A percentile compares a stretch with the other conserved stretches of the same genome.
Conservation (phyloP, 2,329 filamentous ascomycete genomes). For the Boeremia exigua region DNA sequence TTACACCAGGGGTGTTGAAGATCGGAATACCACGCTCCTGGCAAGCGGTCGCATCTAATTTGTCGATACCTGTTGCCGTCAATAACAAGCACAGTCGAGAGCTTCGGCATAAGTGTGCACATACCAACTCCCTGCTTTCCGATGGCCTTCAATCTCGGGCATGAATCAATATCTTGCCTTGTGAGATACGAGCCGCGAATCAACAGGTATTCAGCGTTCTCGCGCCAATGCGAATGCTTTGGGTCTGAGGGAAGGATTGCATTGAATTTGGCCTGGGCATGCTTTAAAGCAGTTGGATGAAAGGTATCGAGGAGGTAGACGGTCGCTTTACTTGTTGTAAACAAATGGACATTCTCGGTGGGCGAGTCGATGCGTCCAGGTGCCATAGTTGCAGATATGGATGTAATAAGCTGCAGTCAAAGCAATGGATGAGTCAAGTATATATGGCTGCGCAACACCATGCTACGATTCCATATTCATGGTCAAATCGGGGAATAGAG, state of each 20-base stretch:
- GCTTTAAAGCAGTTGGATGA: slow-evolving; percentile 46
- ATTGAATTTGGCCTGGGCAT: slow-evolving; percentile 49
- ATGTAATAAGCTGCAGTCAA: too few relatives aligned
- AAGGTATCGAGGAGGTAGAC: slow-evolving; percentile 52
- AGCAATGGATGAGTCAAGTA: neutral
- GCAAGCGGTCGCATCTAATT: slow-evolving; percentile 50
- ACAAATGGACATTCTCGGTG: neutral
- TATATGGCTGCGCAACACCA: neutral
- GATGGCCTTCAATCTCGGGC: slow-evolving; percentile 50
- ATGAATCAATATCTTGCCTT: slow-evolving; percentile 47
- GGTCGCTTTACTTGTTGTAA: slow-evolving; percentile 31
- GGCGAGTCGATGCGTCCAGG: slow-evolving; percentile 17
- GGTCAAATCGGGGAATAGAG: too few relatives aligned
- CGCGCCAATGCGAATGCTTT: slow-evolving; percentile 48
- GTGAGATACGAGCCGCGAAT: slow-evolving; percentile 49
- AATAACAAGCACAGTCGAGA: neutral
- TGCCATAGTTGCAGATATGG: slow-evolving; percentile 8
- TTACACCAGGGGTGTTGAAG: slow-evolving; percentile 57
- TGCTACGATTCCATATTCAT: neutral
- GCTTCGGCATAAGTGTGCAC: slow-evolving; percentile 15
- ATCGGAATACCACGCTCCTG: slow-evolving; percentile 50
- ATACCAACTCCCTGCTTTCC: slow-evolving; percentile 56
- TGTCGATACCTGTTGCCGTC: slow-evolving; percentile 49
- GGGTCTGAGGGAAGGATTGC: slow-evolving; percentile 46
- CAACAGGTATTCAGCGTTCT: slow-evolving; percentile 51